phyloP scores from a whole-genome alignment of 2,329 filamentous ascomycete species.

The Pezicula radicicola region DNA sequence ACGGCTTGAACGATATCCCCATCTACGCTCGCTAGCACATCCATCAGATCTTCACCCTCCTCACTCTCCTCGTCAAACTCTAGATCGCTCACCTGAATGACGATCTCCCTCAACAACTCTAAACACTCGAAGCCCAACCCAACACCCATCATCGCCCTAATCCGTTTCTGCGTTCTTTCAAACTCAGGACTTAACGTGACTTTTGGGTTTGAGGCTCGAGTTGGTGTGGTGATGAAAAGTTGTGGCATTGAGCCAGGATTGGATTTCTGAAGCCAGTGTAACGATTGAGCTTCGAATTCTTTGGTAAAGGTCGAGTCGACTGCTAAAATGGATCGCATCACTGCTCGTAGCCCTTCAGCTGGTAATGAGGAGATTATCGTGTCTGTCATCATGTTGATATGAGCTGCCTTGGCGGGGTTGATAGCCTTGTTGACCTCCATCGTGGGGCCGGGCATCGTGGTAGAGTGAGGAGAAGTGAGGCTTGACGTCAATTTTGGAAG shows the following conservation, averaged over 20 bases:
- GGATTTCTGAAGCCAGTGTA: constrained; percentile 24
- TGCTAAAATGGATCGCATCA: constrained; percentile 31
- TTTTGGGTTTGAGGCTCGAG: background rate
- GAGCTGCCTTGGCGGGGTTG: constrained; percentile 26
- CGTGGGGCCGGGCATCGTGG: background rate
- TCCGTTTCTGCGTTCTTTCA: constrained; percentile 16
- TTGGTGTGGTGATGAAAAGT: constrained; percentile 7
- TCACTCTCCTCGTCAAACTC: background rate
- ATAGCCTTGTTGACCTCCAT: background rate
- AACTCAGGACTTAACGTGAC: constrained; percentile 5
- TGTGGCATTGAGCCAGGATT: constrained; percentile 13
- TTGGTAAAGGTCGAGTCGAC: constrained; percentile 28
- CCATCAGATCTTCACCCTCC: constrained; percentile 10
- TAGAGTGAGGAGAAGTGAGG: background rate
- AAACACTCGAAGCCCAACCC: constrained; percentile 29
- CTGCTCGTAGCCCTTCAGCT: constrained; percentile 34
- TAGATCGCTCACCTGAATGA: constrained; percentile 10
- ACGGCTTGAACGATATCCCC: constrained; percentile 23
- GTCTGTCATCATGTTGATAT: constrained; percentile 46
- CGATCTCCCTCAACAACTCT: constrained; percentile 10
- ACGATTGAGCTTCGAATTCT: constrained; percentile 29
- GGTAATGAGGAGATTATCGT: constrained; percentile 41
- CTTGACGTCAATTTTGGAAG: background rate
- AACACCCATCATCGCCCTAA: constrained; percentile 31
- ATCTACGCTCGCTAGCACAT: constrained; percentile 29